Evolutionary conservation across 2,329 filamentous ascomycete species (phyloP), one percentile per base, ranked within the genome.

Genomic region (Cladophialophora bantiana): DNA sequence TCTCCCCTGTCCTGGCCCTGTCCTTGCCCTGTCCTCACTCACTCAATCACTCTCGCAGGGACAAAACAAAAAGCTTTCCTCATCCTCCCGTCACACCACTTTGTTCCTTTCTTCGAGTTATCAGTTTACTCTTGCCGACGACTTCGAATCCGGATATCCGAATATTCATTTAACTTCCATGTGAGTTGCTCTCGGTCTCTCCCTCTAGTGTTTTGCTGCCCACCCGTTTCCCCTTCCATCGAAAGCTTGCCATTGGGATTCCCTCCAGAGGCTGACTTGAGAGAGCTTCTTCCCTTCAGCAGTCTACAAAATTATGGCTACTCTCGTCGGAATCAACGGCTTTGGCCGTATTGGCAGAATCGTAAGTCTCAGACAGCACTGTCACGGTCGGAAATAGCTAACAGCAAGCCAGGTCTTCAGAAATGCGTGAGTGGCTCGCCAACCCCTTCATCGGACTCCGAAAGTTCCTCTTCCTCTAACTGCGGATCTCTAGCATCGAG

Each of bases 311-410:
- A 85, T 77, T 72, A 86, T 86, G 83, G 77, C 79, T 80, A 81
- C 85, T 81, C 88, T 96, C 89, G 92, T 96, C 81, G 93, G 93
- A 83, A 97, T 97, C 90, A 98, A 97, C 91, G 94, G 95, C 83
- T 99, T 99, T 88, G 95, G 95, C 86, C 94, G 95, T 84, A 99
- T 99, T 84, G 95, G 95, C 79, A 92, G 95, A 83, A 97, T 99
- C 83, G 88, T 84, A 77, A 78, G 81, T 81, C 48, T 26, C 66
- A 58, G 35, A 42, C 40, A 57, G 42, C 55, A 53, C 56, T 34
- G 50, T 63, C 59, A 53, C 52, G 53, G 67, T 38, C 20, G 20
- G 56, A 13, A 45, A 38, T 53, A 55, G 67, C 77, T 78, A 75
- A 77, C 71, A 55, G 50, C 34, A 42, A 68, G 38, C 52, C 64